These are phyloP conservation scores for Fusarium chaquense DNA, from an alignment of 2,329 filamentous ascomycete genomes.

Conservation along the genomic window DNA sequence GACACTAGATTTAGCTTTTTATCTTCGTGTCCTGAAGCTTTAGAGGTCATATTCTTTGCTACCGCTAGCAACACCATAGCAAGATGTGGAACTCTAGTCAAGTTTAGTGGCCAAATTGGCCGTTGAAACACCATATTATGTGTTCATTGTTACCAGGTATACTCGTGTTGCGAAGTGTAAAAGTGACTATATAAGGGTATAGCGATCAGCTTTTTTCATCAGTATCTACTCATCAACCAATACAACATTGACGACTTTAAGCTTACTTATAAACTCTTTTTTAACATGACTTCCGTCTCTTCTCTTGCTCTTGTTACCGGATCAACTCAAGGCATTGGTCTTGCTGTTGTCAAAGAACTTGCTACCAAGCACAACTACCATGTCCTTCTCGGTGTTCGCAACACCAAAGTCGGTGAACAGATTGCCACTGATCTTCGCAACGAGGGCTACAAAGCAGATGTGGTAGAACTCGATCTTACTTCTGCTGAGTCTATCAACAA, in stretches of 20 bases:
- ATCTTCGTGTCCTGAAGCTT: too few species aligned
- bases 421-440: conserved; percentile 43
- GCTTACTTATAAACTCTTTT: too few species aligned
- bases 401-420: conserved; percentile 41
- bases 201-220: too few species aligned
- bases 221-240: background rate
- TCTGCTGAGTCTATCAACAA: conserved; percentile 48
- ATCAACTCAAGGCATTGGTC: conserved; percentile 43
- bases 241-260: background rate
- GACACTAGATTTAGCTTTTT: too few species aligned
- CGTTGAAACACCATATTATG: fast-evolving
- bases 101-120: background rate
- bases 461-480: conserved; percentile 46
- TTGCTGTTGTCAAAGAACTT: conserved; percentile 36
- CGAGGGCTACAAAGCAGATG: conserved; percentile 42
- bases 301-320: conserved; percentile 42
- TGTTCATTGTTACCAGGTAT: fast-evolving
- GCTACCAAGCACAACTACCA: conserved; percentile 48
- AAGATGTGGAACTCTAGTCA: too few species aligned
- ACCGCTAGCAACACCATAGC: background rate
- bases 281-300: conserved; percentile 16
- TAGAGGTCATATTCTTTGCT: too few species aligned
- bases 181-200: background rate
- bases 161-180: fast-evolving
- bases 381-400: conserved; percentile 53